Conservation (phyloP, 1,284 basidiomycete genomes). For the Melanopsichium pennsylvanicum region DNA sequence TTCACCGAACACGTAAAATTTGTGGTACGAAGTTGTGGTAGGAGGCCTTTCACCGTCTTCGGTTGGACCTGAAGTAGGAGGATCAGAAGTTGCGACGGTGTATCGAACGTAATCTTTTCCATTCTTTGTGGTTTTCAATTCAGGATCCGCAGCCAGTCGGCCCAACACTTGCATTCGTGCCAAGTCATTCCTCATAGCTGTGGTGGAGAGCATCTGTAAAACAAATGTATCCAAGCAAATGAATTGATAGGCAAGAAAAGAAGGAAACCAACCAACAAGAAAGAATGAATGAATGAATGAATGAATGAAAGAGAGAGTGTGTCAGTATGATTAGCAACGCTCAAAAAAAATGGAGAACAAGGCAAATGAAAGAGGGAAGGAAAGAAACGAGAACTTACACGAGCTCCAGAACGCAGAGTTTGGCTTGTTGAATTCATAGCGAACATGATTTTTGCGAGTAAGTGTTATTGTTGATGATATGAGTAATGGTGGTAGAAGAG, state of each 20-base stretch:
- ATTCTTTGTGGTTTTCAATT: conserved; percentile 55
- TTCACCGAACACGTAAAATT: conserved; percentile 59
- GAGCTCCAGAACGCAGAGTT: conserved; percentile 17
- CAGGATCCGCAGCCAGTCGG: conserved; percentile 60
- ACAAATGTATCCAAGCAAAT: too few relatives aligned
- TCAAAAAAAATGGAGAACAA: too few relatives aligned
- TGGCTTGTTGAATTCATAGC: conserved; percentile 19
- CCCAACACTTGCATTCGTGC: conserved; percentile 63
- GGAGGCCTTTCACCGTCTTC: conserved; percentile 47
- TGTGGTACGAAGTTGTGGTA: conserved; percentile 54
- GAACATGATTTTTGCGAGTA: too few relatives aligned
- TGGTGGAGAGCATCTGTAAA: conserved; percentile 53
- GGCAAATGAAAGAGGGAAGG: too few relatives aligned
- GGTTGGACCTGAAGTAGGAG: conserved; percentile 45
- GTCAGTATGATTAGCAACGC: too few relatives aligned
- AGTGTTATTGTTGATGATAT: neutral
- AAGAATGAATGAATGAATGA: too few relatives aligned
- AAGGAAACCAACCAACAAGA: too few relatives aligned
- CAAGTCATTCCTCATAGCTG: conserved; percentile 42
- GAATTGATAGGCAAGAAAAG: too few relatives aligned
- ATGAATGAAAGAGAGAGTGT: too few relatives aligned
- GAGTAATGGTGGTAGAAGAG: neutral
- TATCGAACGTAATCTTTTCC: conserved; percentile 65
- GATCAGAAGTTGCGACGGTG: conserved; percentile 61
- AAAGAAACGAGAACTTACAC: conserved; percentile 9